Conservation (phyloP, 116 monocot species). For the Thalassia testudinum region DNA sequence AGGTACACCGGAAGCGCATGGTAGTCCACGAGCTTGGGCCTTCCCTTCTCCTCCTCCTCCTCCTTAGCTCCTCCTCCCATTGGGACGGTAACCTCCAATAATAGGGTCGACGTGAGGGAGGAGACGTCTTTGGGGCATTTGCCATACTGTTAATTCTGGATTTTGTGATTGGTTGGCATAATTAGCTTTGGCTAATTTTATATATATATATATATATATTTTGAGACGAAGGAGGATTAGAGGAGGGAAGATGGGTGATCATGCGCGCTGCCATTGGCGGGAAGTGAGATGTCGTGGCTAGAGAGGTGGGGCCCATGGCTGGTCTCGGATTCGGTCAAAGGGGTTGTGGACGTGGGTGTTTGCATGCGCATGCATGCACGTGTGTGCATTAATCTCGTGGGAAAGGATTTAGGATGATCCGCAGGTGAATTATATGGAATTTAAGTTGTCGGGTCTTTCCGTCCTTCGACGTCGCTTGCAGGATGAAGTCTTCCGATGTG, state of each 20-base stretch:
- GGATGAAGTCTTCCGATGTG: too few species aligned
- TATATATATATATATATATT: too few species aligned
- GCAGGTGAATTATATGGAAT: too few species aligned
- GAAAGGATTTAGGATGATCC: too few species aligned
- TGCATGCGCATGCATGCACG: too few species aligned
- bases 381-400: too few species aligned
- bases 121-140: neutral
- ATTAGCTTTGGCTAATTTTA: too few species aligned
- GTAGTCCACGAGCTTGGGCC: constrained; percentile 82
- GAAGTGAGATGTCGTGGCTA: neutral
- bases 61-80: constrained; percentile 15
- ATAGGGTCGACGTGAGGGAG: neutral
- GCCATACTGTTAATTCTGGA: too few species aligned
- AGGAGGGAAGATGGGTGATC: neutral
- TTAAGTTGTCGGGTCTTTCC: too few species aligned
- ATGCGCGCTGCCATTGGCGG: neutral
- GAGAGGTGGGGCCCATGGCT: neutral
- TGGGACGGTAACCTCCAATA: neutral
- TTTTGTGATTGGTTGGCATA: too few species aligned
- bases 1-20: constrained; percentile 61
- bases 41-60: constrained; percentile 51
- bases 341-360: neutral
- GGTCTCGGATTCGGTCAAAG: neutral
- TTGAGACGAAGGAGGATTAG: neutral
- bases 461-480: too few species aligned